Percentiles rank a stretch among this genome's conserved stretches.
Conservation (phyloP, 768 basidiomycete species). For the Neoboletus magnificus region DNA sequence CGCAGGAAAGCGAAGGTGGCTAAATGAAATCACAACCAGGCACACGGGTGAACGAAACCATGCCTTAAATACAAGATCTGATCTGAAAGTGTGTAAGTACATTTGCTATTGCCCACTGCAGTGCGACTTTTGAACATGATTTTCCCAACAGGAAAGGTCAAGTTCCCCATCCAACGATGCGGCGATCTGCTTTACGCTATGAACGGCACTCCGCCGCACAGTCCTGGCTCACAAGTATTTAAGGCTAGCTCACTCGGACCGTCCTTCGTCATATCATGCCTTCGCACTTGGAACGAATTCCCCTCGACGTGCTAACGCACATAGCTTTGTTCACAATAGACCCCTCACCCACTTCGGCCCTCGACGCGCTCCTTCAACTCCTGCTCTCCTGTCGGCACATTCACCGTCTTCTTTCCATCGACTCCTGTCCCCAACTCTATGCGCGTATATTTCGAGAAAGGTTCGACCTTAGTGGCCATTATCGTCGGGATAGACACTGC, state of each 20-base stretch:
- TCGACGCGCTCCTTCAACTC: conserved; percentile 41
- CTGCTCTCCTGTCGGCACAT: conserved; percentile 45
- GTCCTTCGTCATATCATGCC: conserved; percentile 36
- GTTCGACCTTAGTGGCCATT: conserved; percentile 41
- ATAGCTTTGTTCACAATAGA: conserved; percentile 49
- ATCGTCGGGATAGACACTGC: conserved; percentile 27
- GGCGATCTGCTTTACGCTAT: conserved; percentile 34
- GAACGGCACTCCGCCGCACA: conserved; percentile 31
- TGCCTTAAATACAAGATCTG: conserved; percentile 33
- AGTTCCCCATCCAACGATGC: conserved; percentile 31
- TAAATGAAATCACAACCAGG: conserved; percentile 37
- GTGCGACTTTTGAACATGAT: conserved; percentile 30
- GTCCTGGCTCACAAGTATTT: conserved; percentile 23
- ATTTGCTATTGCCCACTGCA: conserved; percentile 28
- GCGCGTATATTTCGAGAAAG: conserved; percentile 49
- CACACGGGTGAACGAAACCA: conserved; percentile 28
- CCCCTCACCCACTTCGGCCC: conserved; percentile 37
- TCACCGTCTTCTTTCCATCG: conserved; percentile 41
- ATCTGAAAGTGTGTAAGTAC: conserved; percentile 32
- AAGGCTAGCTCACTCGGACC: conserved; percentile 12
- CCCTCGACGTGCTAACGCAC: conserved; percentile 54
- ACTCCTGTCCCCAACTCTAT: conserved; percentile 51
- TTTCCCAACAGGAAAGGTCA: conserved; percentile 36
- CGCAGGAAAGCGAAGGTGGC: conserved; percentile 31
- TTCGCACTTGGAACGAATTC: conserved; percentile 46